A percentile compares a stretch with the other conserved stretches of the same genome.
phyloP scores from a whole-genome alignment of 306 rosid genomes.

The Betula pendula region DNA sequence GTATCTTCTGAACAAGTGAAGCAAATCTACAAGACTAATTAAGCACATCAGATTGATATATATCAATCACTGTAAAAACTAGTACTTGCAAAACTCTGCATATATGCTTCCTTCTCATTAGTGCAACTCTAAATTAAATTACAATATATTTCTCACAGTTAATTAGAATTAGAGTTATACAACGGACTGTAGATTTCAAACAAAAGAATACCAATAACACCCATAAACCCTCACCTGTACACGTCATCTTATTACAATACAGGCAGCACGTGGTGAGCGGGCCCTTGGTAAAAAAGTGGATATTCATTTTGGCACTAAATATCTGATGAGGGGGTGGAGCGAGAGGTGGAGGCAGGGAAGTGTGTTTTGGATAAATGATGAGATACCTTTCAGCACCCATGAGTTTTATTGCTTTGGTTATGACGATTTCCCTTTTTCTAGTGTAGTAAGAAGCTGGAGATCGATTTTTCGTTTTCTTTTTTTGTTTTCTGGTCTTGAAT shows the following conservation, averaged over 20 bases:
- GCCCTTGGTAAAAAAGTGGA: not conserved
- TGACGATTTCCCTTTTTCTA: not conserved
- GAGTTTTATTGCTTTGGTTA: not conserved
- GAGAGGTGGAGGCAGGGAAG: too few relatives aligned
- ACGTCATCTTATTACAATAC: too few relatives aligned
- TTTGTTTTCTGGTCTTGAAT: too few relatives aligned
- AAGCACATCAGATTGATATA: conserved; percentile 21
- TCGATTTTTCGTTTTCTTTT: not conserved
- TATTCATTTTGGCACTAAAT: not conserved
- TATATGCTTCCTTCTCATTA: conserved; percentile 32
- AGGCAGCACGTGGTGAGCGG: too few relatives aligned
- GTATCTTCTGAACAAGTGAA: conserved; percentile 29
- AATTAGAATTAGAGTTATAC: not conserved
- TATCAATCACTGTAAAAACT: not conserved
- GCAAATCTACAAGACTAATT: conserved; percentile 40
- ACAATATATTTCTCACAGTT: not conserved
- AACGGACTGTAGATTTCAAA: too few relatives aligned
- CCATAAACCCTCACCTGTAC: too few relatives aligned
- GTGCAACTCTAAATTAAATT: not conserved
- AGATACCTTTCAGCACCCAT: not conserved
- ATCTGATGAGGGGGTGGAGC: not conserved
- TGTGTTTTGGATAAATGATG: not conserved
- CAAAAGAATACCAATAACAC: too few relatives aligned
- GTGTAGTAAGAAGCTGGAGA: conserved; percentile 1
- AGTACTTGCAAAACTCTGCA: conserved; percentile 19